A percentile compares a stretch with the other conserved stretches of the same genome.
Evolutionary conservation across 1,284 basidiomycete genomes (phyloP).

Genomic region (Phellopilus nigrolimitatus): DNA sequence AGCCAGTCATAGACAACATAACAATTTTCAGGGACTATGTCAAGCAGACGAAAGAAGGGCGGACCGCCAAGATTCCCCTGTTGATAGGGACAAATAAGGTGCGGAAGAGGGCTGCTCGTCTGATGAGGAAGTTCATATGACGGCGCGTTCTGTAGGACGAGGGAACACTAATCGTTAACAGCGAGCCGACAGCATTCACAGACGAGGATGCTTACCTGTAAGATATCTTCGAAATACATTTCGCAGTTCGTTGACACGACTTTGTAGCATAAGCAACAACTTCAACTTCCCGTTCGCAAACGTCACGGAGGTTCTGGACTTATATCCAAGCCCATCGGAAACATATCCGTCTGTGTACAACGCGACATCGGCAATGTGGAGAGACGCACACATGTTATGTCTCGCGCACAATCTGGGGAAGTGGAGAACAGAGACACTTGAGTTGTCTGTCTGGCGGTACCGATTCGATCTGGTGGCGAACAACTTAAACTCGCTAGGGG

Average conservation of each 20-base stretch:
- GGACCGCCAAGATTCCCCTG: slow-evolving; percentile 37
- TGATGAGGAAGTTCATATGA: not conserved
- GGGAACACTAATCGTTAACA: slow-evolving; percentile 39
- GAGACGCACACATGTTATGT: slow-evolving; percentile 43
- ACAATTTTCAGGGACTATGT: slow-evolving; percentile 40
- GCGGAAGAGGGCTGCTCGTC: not conserved
- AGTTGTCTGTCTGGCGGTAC: slow-evolving; percentile 39
- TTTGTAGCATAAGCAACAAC: slow-evolving; percentile 36
- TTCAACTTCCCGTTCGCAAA: slow-evolving; percentile 36
- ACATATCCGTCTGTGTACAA: slow-evolving; percentile 29
- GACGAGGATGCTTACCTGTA: slow-evolving; percentile 36
- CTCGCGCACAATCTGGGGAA: slow-evolving; percentile 38
- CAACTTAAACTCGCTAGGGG: slow-evolving; percentile 39
- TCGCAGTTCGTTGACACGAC: not conserved
- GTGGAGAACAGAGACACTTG: slow-evolving; percentile 32
- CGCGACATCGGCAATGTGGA: slow-evolving; percentile 36
- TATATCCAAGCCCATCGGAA: slow-evolving; percentile 29
- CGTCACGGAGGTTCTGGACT: slow-evolving; percentile 24
- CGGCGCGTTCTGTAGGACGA: slow-evolving; percentile 32
- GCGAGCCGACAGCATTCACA: slow-evolving; percentile 39
- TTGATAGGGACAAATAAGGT: slow-evolving; percentile 40
- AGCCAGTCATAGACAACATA: slow-evolving; percentile 41
- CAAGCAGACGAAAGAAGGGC: slow-evolving; percentile 32
- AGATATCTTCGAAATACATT: not conserved
- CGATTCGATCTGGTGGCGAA: slow-evolving; percentile 38